Evolutionary conservation across 2,329 filamentous ascomycete genomes (phyloP).

Genomic region (Escovopsis sp.): DNA sequence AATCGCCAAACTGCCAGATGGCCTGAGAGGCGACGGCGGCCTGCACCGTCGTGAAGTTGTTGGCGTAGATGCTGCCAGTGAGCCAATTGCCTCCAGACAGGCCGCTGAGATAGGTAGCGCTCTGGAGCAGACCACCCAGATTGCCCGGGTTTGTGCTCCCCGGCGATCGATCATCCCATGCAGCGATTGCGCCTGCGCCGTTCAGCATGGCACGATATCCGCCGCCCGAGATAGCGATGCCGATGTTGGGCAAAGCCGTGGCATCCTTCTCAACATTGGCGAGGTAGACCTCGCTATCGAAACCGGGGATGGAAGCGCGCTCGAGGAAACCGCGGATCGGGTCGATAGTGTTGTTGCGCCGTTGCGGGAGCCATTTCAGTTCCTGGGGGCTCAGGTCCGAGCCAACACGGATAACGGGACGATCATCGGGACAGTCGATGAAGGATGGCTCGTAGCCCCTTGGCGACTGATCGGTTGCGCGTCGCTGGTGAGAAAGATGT

Average conservation of each 20-base stretch:
- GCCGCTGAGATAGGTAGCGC: slow-evolving; percentile 65
- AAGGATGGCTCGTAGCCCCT: slow-evolving; percentile 53
- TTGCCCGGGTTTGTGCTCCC: slow-evolving; percentile 38
- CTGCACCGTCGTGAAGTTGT: slow-evolving; percentile 61
- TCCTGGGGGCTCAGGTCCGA: slow-evolving; percentile 50
- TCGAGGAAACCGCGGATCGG: slow-evolving; percentile 63
- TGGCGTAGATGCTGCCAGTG: slow-evolving; percentile 65
- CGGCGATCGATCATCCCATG: slow-evolving; percentile 60
- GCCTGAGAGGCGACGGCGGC: slow-evolving; percentile 19
- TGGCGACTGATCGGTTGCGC: slow-evolving; percentile 20
- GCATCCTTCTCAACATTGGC: slow-evolving; percentile 15
- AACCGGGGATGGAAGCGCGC: slow-evolving; percentile 58
- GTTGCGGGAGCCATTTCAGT: slow-evolving; percentile 54
- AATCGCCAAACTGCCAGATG: slow-evolving; percentile 27
- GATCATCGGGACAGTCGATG: slow-evolving; percentile 54
- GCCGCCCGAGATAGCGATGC: slow-evolving; percentile 66
- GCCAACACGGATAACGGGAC: slow-evolving; percentile 55
- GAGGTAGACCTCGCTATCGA: slow-evolving; percentile 65
- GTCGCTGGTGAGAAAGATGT: slow-evolving; percentile 7
- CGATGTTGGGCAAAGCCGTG: slow-evolving; percentile 41
- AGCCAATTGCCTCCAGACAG: slow-evolving; percentile 77
- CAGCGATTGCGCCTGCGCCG: slow-evolving; percentile 64
- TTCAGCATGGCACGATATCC: slow-evolving; percentile 80
- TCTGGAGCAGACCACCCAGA: slow-evolving; percentile 67
- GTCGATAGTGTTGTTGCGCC: slow-evolving; percentile 57